phyloP scores from a whole-genome alignment of 176 grass and related monocot genomes.

The Avena eriantha region DNA sequence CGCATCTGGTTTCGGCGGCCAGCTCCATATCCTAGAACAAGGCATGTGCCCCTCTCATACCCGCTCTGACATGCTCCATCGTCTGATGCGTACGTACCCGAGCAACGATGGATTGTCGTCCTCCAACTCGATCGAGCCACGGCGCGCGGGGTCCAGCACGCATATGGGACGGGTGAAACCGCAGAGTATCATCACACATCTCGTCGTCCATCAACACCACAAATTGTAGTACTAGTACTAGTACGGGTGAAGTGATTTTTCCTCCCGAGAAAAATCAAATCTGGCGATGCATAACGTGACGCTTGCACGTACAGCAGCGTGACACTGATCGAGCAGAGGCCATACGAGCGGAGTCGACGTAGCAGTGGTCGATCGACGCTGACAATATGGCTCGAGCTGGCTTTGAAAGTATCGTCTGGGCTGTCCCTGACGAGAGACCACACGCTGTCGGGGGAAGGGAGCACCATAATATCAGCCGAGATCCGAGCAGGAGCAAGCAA shows the following conservation, averaged over 20 bases:
- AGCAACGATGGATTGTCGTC: constrained; percentile 12
- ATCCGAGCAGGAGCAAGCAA: not conserved
- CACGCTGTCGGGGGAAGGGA: constrained; percentile 33
- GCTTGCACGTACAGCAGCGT: not conserved
- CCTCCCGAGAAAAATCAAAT: not conserved
- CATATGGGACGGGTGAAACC: not conserved
- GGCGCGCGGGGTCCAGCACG: not conserved
- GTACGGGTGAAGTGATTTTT: too few species aligned
- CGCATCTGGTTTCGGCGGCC: constrained; percentile 2
- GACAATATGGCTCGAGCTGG: not conserved
- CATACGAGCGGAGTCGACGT: not conserved
- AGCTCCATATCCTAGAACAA: constrained; percentile 6
- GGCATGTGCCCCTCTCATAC: constrained; percentile 37
- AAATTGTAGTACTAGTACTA: not conserved
- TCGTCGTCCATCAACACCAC: not conserved
- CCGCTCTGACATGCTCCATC: constrained; percentile 4
- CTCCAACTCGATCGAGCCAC: not conserved
- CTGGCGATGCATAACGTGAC: not conserved
- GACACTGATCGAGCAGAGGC: not conserved
- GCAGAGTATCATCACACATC: not conserved
- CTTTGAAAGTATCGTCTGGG: not conserved
- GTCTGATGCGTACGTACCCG: not conserved
- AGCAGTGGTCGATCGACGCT: not conserved
- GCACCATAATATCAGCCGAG: constrained; percentile 43
- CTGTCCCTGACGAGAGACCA: not conserved